A percentile compares a stretch with the other conserved stretches of the same genome.
Conservation (phyloP, 306 rosid species). For the Vigna mungo region DNA sequence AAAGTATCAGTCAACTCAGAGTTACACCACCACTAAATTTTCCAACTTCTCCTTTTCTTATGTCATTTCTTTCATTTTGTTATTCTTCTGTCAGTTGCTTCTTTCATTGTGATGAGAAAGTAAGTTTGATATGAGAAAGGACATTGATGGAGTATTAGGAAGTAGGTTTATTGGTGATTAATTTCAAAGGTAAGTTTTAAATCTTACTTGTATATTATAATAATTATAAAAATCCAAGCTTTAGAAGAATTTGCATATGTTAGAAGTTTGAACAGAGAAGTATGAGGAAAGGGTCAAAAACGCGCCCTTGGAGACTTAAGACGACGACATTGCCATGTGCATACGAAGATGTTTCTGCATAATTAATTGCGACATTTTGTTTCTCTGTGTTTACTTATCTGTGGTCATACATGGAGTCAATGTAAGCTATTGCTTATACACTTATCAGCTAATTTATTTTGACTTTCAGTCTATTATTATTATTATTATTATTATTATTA, state of each 20-base stretch:
- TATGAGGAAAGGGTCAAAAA: neutral
- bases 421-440: neutral
- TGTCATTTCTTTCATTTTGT: neutral
- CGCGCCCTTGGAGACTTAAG: neutral
- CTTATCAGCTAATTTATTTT: neutral
- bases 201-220: too few species aligned
- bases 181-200: too few species aligned
- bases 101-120: neutral
- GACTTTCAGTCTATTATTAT: too few species aligned
- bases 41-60: neutral
- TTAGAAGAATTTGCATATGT: neutral
- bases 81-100: neutral
- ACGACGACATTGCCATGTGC: neutral
- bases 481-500: too few species aligned
- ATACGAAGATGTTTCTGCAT: neutral
- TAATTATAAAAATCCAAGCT: too few species aligned
- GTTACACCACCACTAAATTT: neutral
- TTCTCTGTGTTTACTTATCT: neutral
- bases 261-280: neutral
- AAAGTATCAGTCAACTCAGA: slow-evolving; percentile 21
- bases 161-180: too few species aligned
- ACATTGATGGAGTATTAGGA: neutral
- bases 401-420: neutral
- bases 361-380: neutral
- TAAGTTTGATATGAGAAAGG: neutral